Percentiles rank a stretch among this genome's conserved stretches.
These are phyloP conservation scores for Calocybe cyanea DNA, from an alignment of 768 basidiomycete species.

Conservation along the genomic window DNA sequence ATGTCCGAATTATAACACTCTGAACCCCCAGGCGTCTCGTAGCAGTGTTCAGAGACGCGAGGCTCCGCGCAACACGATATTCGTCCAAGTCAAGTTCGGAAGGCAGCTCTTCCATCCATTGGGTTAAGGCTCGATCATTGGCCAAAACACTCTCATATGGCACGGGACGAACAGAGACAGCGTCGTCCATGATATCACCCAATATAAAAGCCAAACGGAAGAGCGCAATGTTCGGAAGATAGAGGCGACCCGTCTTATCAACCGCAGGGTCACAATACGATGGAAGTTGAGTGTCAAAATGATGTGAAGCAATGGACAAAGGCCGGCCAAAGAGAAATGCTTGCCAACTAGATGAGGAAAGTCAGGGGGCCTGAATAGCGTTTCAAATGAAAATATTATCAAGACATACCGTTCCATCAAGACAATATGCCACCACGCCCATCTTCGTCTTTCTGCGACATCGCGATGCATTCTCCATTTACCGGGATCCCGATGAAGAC, in stretches of 20 bases:
- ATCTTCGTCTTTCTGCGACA: slow-evolving; percentile 71
- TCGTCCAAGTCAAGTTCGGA: slow-evolving; percentile 74
- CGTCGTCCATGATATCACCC: slow-evolving; percentile 83
- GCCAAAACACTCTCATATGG: slow-evolving; percentile 69
- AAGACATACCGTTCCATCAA: slow-evolving; percentile 65
- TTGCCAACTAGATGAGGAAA: slow-evolving; percentile 59
- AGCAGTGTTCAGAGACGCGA: slow-evolving; percentile 58
- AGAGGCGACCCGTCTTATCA: slow-evolving; percentile 63
- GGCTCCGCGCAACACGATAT: slow-evolving; percentile 65
- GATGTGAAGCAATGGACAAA: slow-evolving; percentile 69
- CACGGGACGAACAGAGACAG: slow-evolving; percentile 76
- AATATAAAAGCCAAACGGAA: slow-evolving; percentile 76
- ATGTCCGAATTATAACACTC: slow-evolving; percentile 74
- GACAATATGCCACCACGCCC: slow-evolving; percentile 91
- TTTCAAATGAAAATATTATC: slow-evolving; percentile 6
- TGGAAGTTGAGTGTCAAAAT: slow-evolving; percentile 80
- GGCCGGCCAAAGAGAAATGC: slow-evolving; percentile 86
- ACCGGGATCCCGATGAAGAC: slow-evolving; percentile 82
- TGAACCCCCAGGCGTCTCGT: slow-evolving; percentile 72
- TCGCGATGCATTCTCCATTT: slow-evolving; percentile 69
- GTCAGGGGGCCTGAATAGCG: slow-evolving; percentile 10
- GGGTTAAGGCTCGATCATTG: slow-evolving; percentile 65
- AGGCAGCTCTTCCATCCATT: slow-evolving; percentile 79
- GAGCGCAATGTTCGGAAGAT: slow-evolving; percentile 70
- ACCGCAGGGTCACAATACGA: slow-evolving; percentile 60